These are phyloP conservation scores for Dimargaris cristalligena DNA, from an alignment of 192 early-diverging fungal species.

Conservation along the genomic window DNA sequence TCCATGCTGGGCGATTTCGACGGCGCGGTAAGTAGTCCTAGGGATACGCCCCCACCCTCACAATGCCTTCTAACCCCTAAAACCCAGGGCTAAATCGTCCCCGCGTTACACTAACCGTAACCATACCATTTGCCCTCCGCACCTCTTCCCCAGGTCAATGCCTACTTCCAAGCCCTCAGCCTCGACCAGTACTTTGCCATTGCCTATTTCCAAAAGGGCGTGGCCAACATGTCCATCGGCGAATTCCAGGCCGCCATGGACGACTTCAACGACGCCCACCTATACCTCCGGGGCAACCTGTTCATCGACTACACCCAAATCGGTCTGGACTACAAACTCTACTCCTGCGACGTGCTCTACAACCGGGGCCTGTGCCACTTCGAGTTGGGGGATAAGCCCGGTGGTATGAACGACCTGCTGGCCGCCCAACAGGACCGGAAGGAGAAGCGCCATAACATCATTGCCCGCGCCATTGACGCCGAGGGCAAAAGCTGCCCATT, in stretches of 20 bases:
- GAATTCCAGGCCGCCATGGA: conserved; percentile 49
- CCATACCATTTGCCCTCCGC: too few relatives aligned
- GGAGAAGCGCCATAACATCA: conserved; percentile 47
- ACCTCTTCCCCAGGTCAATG: conserved; percentile 37
- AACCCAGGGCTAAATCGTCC: too few relatives aligned
- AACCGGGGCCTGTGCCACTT: conserved; percentile 76
- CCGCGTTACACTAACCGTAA: too few relatives aligned
- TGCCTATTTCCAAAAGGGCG: conserved; percentile 85
- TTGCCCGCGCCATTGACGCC: conserved; percentile 41
- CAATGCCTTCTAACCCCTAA: too few relatives aligned
- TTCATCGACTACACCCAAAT: conserved; percentile 92
- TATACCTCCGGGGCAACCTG: conserved; percentile 66
- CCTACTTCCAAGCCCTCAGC: conserved; percentile 52
- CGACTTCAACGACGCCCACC: conserved; percentile 67
- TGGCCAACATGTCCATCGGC: conserved; percentile 55
- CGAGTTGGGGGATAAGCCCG: conserved; percentile 49
- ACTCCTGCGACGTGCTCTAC: conserved; percentile 75
- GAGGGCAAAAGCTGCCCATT: conserved; percentile 45
- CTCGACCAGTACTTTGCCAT: conserved; percentile 80
- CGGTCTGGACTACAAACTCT: conserved; percentile 79
- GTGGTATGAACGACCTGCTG: conserved; percentile 55
- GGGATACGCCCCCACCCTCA: too few relatives aligned
- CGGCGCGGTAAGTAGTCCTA: conserved; percentile 68
- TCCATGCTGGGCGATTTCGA: conserved; percentile 54
- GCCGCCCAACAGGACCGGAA: conserved; percentile 41